phyloP scores from a whole-genome alignment of 2,329 filamentous ascomycete genomes.

The Periconia sp. region DNA sequence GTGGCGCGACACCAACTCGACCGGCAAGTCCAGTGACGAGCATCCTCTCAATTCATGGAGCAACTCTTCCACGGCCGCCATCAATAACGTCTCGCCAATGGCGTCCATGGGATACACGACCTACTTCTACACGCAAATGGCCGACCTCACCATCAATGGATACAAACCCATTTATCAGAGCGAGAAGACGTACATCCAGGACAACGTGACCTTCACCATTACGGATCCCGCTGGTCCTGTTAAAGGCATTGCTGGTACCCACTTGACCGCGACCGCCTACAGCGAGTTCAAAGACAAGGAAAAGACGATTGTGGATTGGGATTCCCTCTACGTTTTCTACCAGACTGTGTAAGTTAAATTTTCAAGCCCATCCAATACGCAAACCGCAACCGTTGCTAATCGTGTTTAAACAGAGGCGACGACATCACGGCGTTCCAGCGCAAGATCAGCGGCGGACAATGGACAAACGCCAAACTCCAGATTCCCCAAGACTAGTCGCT shows the following conservation, averaged over 20 bases:
- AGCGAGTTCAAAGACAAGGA: slow-evolving; percentile 21
- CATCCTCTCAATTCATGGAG: slow-evolving; percentile 47
- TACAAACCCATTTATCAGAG: slow-evolving; percentile 43
- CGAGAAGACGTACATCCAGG: slow-evolving; percentile 41
- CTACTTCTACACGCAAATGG: slow-evolving; percentile 46
- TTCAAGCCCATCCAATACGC: background rate
- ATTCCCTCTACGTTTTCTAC: slow-evolving; percentile 38
- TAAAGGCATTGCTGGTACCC: slow-evolving; percentile 41
- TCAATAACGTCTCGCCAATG: slow-evolving; percentile 41
- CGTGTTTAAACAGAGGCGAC: slow-evolving; percentile 15
- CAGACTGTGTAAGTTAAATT: slow-evolving; percentile 15
- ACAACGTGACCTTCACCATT: slow-evolving; percentile 36
- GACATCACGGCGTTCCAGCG: slow-evolving; percentile 35
- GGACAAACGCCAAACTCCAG: slow-evolving; percentile 26
- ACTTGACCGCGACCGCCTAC: slow-evolving; percentile 42
- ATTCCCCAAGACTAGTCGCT: background rate
- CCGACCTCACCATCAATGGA: slow-evolving; percentile 39
- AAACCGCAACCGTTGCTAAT: background rate
- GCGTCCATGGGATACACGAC: slow-evolving; percentile 47
- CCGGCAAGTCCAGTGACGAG: slow-evolving; percentile 19
- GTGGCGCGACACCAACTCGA: slow-evolving; percentile 49
- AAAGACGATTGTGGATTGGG: slow-evolving; percentile 14
- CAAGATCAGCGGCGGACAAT: slow-evolving; percentile 25
- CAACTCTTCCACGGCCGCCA: slow-evolving; percentile 29
- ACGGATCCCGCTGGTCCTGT: slow-evolving; percentile 27